phyloP scores from a whole-genome alignment of 2,329 filamentous ascomycete genomes.

The Aspergillus eucalypticola region DNA sequence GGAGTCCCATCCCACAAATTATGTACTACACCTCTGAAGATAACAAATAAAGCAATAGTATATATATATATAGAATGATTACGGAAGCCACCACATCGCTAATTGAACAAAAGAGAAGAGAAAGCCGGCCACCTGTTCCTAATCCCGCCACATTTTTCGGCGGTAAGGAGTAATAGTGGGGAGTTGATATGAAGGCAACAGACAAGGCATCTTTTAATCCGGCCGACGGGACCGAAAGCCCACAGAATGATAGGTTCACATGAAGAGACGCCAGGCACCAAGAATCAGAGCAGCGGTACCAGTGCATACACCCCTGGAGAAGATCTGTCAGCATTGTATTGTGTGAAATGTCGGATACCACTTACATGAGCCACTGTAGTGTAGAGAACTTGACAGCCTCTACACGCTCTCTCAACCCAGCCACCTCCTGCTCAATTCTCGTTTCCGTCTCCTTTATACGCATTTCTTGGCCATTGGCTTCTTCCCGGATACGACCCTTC shows the following conservation, averaged over 20 bases:
- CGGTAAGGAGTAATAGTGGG: background rate
- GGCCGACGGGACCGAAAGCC: background rate
- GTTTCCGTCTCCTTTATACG: slow-evolving; percentile 99
- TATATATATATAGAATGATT: background rate
- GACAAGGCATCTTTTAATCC: background rate
- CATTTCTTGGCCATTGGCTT: slow-evolving; percentile 93
- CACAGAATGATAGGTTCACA: slow-evolving; percentile 44
- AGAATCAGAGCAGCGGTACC: slow-evolving; percentile 66
- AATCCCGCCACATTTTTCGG: background rate
- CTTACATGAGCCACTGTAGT: slow-evolving; percentile 95
- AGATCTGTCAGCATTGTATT: slow-evolving; percentile 29
- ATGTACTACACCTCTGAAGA: background rate
- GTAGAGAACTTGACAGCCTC: slow-evolving; percentile 98
- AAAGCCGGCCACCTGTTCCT: background rate
- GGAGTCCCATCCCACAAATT: background rate
- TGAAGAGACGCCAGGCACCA: slow-evolving; percentile 67
- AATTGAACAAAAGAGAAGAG: background rate
- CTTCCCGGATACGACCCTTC: slow-evolving; percentile 93
- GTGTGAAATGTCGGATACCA: background rate
- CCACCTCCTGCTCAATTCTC: slow-evolving; percentile 96
- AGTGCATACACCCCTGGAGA: slow-evolving; percentile 61
- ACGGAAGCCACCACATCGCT: background rate
- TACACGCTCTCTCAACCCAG: slow-evolving; percentile 82
- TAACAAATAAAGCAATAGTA: background rate
- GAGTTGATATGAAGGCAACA: background rate